phyloP scores from a whole-genome alignment of 108 stramenopile genomes.

The Epithemia pelagica region DNA sequence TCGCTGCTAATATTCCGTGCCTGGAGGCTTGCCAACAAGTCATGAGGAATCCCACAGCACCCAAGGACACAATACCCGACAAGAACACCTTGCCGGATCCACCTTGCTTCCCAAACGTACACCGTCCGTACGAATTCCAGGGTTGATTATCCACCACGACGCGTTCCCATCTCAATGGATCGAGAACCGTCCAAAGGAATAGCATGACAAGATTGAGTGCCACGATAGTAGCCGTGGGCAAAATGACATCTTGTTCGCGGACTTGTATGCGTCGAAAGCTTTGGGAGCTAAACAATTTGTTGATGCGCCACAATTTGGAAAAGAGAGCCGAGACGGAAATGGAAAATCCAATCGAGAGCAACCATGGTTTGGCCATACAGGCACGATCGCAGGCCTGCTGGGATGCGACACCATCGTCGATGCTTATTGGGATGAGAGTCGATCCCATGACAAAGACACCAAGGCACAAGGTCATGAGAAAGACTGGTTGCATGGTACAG shows the following conservation, averaged over 20 bases:
- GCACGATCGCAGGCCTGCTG: slow-evolving; percentile 16
- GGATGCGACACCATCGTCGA: slow-evolving; percentile 20
- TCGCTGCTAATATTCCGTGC: slow-evolving; percentile 34
- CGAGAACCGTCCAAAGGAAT: slow-evolving; percentile 17
- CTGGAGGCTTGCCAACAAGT: slow-evolving; percentile 28
- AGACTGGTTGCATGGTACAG: slow-evolving; percentile 32
- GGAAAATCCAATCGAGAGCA: slow-evolving; percentile 36
- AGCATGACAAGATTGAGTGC: slow-evolving; percentile 24
- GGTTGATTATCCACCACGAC: slow-evolving; percentile 9
- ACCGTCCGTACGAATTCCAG: slow-evolving; percentile 8
- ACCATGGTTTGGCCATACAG: slow-evolving; percentile 37
- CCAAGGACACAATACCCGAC: slow-evolving; percentile 13
- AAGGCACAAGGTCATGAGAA: slow-evolving; percentile 27
- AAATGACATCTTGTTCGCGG: slow-evolving; percentile 23
- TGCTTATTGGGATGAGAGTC: slow-evolving; percentile 16
- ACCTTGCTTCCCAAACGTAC: neutral
- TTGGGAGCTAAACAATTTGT: slow-evolving; percentile 22
- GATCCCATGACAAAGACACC: slow-evolving; percentile 36
- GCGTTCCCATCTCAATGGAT: slow-evolving; percentile 21
- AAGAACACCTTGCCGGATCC: slow-evolving; percentile 1
- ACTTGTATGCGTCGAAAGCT: slow-evolving; percentile 11
- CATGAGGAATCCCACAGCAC: slow-evolving; percentile 18
- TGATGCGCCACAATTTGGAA: slow-evolving; percentile 50
- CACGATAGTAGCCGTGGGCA: slow-evolving; percentile 22
- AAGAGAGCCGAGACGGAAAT: slow-evolving; percentile 44